Percentiles rank a stretch among this genome's conserved stretches.
phyloP scores from a whole-genome alignment of 1,284 basidiomycete species.

The Peniophora sp. region DNA sequence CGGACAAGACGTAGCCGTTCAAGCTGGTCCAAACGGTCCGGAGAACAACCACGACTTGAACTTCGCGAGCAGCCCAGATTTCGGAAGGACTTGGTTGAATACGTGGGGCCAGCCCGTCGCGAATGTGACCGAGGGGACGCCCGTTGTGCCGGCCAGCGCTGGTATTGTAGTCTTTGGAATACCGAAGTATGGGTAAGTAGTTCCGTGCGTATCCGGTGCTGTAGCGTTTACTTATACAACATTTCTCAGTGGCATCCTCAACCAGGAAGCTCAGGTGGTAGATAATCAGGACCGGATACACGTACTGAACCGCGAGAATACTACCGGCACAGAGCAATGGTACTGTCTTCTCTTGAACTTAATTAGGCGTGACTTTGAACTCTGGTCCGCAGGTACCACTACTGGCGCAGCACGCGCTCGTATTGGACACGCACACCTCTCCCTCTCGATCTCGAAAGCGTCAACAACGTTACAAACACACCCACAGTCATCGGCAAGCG shows the following conservation, averaged over 20 bases:
- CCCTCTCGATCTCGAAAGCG: conserved; percentile 20
- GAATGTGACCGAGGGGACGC: conserved; percentile 17
- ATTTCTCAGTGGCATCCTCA: conserved; percentile 29
- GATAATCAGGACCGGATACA: conserved; percentile 29
- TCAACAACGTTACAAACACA: conserved; percentile 30
- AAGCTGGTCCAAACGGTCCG: conserved; percentile 38
- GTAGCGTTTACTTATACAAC: background rate
- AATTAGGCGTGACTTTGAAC: background rate
- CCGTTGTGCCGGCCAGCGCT: conserved; percentile 28
- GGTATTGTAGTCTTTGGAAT: conserved; percentile 33
- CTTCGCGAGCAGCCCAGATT: conserved; percentile 27
- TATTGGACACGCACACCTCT: conserved; percentile 31
- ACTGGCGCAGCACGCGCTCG: conserved; percentile 28
- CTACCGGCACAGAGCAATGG: conserved; percentile 30
- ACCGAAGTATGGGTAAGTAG: conserved; percentile 30
- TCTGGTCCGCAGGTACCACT: conserved; percentile 26
- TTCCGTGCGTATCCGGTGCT: background rate
- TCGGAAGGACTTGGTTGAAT: conserved; percentile 28
- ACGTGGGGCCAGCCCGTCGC: conserved; percentile 30
- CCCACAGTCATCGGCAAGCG: conserved; percentile 35
- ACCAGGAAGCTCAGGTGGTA: conserved; percentile 34
- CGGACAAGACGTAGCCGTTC: conserved; percentile 29
- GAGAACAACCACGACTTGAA: conserved; percentile 39
- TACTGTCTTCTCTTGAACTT: conserved; percentile 13
- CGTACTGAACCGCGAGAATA: conserved; percentile 35